phyloP scores from a whole-genome alignment of 805 yeast genomes.

The Hyphopichia homilentoma region DNA sequence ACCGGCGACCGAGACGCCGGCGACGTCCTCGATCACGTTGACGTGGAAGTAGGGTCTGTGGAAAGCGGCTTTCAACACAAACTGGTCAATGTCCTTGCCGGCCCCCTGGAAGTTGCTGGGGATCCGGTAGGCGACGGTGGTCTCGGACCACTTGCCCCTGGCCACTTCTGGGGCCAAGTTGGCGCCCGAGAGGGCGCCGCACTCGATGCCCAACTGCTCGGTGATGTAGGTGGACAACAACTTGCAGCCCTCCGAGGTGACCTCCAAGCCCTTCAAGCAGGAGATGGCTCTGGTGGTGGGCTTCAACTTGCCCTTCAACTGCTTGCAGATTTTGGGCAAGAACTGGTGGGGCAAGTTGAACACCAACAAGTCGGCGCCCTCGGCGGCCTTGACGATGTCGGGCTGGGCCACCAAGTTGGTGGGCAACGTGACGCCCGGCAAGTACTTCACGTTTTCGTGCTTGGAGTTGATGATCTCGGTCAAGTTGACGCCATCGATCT shows the following conservation, averaged over 20 bases:
- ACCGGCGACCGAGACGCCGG: constrained; percentile 45
- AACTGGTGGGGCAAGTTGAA: constrained; percentile 47
- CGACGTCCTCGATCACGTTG: constrained; percentile 41
- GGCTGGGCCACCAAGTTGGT: constrained; percentile 39
- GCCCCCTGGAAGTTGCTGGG: constrained; percentile 39
- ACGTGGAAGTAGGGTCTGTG: constrained; percentile 47
- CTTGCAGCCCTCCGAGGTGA: constrained; percentile 39
- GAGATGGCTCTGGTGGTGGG: constrained; percentile 41
- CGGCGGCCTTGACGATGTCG: constrained; percentile 32
- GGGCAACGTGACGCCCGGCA: constrained; percentile 42
- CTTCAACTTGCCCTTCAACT: constrained; percentile 36
- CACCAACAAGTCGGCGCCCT: constrained; percentile 40
- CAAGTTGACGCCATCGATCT: constrained; percentile 37
- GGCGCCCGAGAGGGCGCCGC: constrained; percentile 48
- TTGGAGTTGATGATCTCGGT: constrained; percentile 40
- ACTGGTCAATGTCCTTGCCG: constrained; percentile 39
- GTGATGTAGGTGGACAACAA: constrained; percentile 42
- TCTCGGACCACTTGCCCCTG: constrained; percentile 45
- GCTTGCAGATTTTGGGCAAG: constrained; percentile 35
- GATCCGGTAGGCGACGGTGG: constrained; percentile 39
- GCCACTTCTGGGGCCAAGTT: constrained; percentile 46
- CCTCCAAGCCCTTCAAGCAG: constrained; percentile 45
- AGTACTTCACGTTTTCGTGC: constrained; percentile 43
- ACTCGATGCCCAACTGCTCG: constrained; percentile 39
- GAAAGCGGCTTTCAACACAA: constrained; percentile 39